Evolutionary conservation across 179 eudicot species (phyloP).

Genomic region (Beta corolliflora): DNA sequence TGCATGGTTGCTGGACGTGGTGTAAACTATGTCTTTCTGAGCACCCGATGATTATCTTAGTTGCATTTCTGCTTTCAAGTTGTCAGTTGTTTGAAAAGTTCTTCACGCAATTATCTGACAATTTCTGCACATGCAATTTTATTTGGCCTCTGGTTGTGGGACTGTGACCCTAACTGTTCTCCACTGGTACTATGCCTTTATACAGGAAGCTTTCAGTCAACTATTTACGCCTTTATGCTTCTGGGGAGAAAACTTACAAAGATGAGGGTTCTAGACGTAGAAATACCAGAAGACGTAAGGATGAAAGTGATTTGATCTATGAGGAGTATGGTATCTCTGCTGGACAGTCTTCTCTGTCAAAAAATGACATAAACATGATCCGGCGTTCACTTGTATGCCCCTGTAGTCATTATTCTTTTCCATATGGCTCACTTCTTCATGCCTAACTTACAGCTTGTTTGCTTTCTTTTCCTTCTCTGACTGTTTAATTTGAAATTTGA

Average conservation of each 20-base stretch:
- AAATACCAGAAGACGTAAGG: conserved; percentile 62
- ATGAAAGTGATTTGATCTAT: conserved; percentile 39
- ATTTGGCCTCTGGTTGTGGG: conserved; percentile 5
- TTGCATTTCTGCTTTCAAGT: neutral
- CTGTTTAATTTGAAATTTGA: conserved; percentile 4
- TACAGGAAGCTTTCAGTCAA: conserved; percentile 81
- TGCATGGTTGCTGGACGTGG: neutral
- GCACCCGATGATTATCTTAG: neutral
- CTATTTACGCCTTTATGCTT: conserved; percentile 58
- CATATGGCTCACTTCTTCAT: conserved; percentile 10
- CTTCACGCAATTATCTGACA: neutral
- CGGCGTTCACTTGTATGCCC: conserved; percentile 85
- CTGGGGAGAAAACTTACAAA: conserved; percentile 52
- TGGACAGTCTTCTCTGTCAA: conserved; percentile 53
- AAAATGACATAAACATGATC: conserved; percentile 70
- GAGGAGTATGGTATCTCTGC: conserved; percentile 41
- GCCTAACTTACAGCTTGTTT: neutral
- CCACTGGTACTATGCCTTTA: conserved; percentile 21
- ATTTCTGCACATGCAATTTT: neutral
- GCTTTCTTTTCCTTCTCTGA: conserved; percentile 12
- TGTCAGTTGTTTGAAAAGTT: neutral
- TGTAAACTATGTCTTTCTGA: conserved; percentile 6
- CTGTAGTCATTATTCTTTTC: conserved; percentile 17
- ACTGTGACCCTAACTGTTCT: conserved; percentile 18
- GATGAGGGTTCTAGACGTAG: conserved; percentile 69